Conservation (phyloP, 1,284 basidiomycete genomes). For the Microbotryomycetes sp. region DNA sequence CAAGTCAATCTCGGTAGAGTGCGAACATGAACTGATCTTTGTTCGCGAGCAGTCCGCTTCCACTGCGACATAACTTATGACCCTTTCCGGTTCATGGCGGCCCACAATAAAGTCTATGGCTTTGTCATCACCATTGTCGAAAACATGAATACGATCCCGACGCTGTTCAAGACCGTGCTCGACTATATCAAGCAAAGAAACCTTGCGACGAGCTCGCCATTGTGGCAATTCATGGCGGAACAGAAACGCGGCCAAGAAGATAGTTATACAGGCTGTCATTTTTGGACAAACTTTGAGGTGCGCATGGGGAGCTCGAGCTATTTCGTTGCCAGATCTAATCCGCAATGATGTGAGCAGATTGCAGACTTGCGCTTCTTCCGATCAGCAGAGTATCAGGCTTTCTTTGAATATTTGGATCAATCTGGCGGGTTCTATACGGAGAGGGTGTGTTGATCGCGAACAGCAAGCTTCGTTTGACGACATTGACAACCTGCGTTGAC, state of each 20-base stretch:
- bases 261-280: constrained; percentile 39
- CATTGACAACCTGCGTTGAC: neutral
- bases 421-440: constrained; percentile 38
- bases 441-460: constrained; percentile 13
- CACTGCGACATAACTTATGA: constrained; percentile 42
- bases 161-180: constrained; percentile 38
- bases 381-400: constrained; percentile 37
- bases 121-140: constrained; percentile 43
- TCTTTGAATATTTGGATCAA: constrained; percentile 41
- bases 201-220: constrained; percentile 31
- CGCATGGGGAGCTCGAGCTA: neutral
- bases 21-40: neutral
- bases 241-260: constrained; percentile 21
- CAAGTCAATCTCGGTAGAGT: constrained; percentile 11
- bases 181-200: constrained; percentile 35
- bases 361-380: constrained; percentile 42
- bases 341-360: no score
- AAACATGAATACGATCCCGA: constrained; percentile 39
- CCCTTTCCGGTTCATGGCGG: constrained; percentile 37
- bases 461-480: no score
- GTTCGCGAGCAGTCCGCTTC: constrained; percentile 31
- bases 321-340: no score
- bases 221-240: constrained; percentile 39
- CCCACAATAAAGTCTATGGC: constrained; percentile 37
- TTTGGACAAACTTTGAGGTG: constrained; percentile 39